These are phyloP conservation scores for Cyclostephanos tholiformis DNA, from an alignment of 108 stramenopile genomes.

Conservation along the genomic window DNA sequence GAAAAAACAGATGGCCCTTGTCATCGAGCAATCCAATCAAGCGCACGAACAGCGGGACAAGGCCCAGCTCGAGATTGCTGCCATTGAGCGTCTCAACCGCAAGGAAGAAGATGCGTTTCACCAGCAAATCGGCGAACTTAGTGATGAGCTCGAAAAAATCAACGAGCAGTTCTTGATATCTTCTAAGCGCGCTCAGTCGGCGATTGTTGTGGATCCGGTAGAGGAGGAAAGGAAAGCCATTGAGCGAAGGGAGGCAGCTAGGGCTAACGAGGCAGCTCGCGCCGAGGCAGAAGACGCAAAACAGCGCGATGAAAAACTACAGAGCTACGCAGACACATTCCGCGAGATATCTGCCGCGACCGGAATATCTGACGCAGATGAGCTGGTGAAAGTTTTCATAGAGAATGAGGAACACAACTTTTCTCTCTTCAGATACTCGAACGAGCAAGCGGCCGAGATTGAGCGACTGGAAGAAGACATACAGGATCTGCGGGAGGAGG, in stretches of 20 bases:
- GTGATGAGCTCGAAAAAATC: slow-evolving; percentile 38
- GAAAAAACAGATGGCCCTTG: slow-evolving; percentile 81
- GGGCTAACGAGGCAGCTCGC: slow-evolving; percentile 37
- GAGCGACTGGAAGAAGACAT: slow-evolving; percentile 70
- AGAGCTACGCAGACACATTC: slow-evolving; percentile 88
- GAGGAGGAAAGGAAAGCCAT: slow-evolving; percentile 44
- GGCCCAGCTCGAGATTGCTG: slow-evolving; percentile 82
- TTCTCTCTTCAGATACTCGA: slow-evolving; percentile 70
- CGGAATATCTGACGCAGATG: slow-evolving; percentile 64
- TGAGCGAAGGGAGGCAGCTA: slow-evolving; percentile 34
- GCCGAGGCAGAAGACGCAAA: slow-evolving; percentile 44
- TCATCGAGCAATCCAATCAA: slow-evolving; percentile 84
- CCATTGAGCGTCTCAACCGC: slow-evolving; percentile 80
- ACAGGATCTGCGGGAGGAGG: slow-evolving; percentile 58
- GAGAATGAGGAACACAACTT: slow-evolving; percentile 83
- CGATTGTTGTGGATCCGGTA: slow-evolving; percentile 23
- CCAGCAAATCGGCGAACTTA: slow-evolving; percentile 69
- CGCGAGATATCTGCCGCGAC: slow-evolving; percentile 73
- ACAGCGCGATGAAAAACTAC: slow-evolving; percentile 55
- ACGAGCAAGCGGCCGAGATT: slow-evolving; percentile 75
- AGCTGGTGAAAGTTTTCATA: slow-evolving; percentile 67
- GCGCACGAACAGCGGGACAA: slow-evolving; percentile 89
- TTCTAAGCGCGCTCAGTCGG: slow-evolving; percentile 31
- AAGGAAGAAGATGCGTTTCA: slow-evolving; percentile 79
- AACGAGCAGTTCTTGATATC: slow-evolving; percentile 37